phyloP scores from a whole-genome alignment of 2,329 filamentous ascomycete species.

The Paradendryphiella salina region DNA sequence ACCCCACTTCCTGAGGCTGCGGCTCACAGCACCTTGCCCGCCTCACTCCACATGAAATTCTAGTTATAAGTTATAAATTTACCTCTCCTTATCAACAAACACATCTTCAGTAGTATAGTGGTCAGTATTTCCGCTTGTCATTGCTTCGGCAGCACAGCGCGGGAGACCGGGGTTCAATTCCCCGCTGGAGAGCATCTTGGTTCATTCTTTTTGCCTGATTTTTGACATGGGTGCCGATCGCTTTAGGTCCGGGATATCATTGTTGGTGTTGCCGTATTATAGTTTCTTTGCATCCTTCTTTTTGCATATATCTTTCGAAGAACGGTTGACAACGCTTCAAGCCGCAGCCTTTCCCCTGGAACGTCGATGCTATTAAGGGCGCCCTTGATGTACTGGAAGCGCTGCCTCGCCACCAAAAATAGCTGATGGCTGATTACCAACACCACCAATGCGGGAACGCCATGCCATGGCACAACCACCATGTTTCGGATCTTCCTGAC shows the following conservation, averaged over 20 bases:
- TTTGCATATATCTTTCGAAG: too few relatives aligned
- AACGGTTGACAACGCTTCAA: too few relatives aligned
- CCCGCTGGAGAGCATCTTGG: not conserved
- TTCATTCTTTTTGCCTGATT: not conserved
- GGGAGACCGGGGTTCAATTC: not conserved
- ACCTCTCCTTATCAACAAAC: not conserved
- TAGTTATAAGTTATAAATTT: too few relatives aligned
- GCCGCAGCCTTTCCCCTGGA: too few relatives aligned
- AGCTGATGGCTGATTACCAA: constrained; percentile 7
- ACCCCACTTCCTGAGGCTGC: too few relatives aligned
- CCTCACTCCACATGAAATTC: too few relatives aligned
- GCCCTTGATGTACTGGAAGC: not conserved
- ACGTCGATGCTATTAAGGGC: too few relatives aligned
- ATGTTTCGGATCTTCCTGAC: not conserved
- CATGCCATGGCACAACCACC: not conserved
- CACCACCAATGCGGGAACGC: not conserved
- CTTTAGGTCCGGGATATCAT: too few relatives aligned
- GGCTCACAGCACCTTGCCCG: too few relatives aligned
- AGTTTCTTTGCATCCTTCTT: too few relatives aligned
- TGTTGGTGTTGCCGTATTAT: too few relatives aligned
- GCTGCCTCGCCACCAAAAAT: constrained; percentile 8
- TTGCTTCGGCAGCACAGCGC: not conserved
- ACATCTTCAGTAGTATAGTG: not conserved
- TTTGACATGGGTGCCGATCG: too few relatives aligned
- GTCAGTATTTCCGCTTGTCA: not conserved